Evolutionary conservation across 176 grass and related monocot genomes (phyloP), one percentile per base, ranked within the genome.

Genomic region (Panicum miliaceum): DNA sequence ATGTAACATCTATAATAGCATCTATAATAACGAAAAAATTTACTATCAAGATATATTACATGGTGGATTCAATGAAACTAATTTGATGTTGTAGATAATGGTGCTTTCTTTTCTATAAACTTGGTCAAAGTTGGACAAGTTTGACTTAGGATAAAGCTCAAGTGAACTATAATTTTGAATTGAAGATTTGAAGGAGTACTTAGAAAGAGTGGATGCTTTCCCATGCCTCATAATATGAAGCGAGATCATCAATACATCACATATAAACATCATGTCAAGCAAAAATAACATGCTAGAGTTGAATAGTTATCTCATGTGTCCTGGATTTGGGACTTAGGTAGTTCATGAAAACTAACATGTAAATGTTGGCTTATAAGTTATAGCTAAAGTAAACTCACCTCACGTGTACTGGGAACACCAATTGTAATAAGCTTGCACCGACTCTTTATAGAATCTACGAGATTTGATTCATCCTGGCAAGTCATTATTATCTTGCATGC

Each of bases 401-500:
- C 92, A 20, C 37, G 64, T 69, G 81, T 78, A 50, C 25, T 83
- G 42, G 92, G 92, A 7, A 76, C 46, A 85, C 79, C 68, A 58
- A 94, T n/a, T 59, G 22, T 69, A 65, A 94, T 85, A 85, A 94
- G 73, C 65, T 94, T 89, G 81, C 81, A 94, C 38, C 84, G 84
- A 45, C n/a, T 87, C 20, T 82, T 87, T 64, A 94, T 89, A 52
- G 81, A 91, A 85, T 94, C 81, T 22, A 89, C 65, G 67, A 94
- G 84, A 94, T 71, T 66, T 43, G 84, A 47, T 8, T 87, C 92
- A 78, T 94, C 89, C 71, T 89, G 76, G 85, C 92, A 94, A 87
- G 89, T 91, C 62, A 91, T 86, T 67, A 94, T 59, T 75, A 94
- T 89, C 77, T 94, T 94, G 89, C 89, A 91, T 76, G 81, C 62